Evolutionary conservation across 2,329 filamentous ascomycete genomes (phyloP).

Genomic region (Trichoderma koningii): DNA sequence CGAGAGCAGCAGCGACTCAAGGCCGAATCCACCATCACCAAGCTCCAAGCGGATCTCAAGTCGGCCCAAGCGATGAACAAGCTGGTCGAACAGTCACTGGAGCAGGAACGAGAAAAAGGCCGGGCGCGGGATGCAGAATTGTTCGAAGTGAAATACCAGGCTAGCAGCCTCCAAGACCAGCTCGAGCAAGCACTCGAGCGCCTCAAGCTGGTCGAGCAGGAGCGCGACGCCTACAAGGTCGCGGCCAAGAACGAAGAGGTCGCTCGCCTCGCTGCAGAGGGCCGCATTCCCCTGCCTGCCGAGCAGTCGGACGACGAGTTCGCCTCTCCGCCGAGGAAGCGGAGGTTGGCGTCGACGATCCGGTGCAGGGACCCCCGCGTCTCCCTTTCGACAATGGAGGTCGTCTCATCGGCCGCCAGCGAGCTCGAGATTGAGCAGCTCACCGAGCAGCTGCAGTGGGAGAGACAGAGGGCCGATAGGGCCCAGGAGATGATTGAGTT

Average conservation of each 20-base stretch:
- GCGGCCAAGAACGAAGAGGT: conserved; percentile 74
- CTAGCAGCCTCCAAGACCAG: conserved; percentile 67
- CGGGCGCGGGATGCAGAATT: conserved; percentile 67
- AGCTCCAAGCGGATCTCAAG: conserved; percentile 73
- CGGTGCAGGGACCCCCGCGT: conserved; percentile 44
- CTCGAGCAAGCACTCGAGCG: conserved; percentile 64
- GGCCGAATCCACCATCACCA: conserved; percentile 67
- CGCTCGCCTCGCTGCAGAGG: conserved; percentile 70
- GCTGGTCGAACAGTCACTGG: conserved; percentile 59
- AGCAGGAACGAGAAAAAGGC: conserved; percentile 64
- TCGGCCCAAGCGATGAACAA: conserved; percentile 56
- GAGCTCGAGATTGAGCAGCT: conserved; percentile 63
- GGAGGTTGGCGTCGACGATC: conserved; percentile 31
- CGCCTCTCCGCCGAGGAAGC: conserved; percentile 58
- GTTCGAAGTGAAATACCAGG: conserved; percentile 66
- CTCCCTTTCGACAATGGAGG: conserved; percentile 52
- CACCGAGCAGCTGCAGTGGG: conserved; percentile 56
- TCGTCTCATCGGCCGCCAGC: conserved; percentile 57
- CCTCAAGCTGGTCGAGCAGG: conserved; percentile 68
- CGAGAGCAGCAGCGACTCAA: conserved; percentile 68
- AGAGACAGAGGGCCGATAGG: conserved; percentile 65
- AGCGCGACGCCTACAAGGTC: conserved; percentile 73
- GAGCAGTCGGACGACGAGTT: conserved; percentile 63
- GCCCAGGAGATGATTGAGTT: conserved; percentile 75
- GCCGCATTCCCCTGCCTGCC: conserved; percentile 65